These are phyloP conservation scores for Phytopythium kandeliae DNA, from an alignment of 352 stramenopile genomes.

Conservation along the genomic window DNA sequence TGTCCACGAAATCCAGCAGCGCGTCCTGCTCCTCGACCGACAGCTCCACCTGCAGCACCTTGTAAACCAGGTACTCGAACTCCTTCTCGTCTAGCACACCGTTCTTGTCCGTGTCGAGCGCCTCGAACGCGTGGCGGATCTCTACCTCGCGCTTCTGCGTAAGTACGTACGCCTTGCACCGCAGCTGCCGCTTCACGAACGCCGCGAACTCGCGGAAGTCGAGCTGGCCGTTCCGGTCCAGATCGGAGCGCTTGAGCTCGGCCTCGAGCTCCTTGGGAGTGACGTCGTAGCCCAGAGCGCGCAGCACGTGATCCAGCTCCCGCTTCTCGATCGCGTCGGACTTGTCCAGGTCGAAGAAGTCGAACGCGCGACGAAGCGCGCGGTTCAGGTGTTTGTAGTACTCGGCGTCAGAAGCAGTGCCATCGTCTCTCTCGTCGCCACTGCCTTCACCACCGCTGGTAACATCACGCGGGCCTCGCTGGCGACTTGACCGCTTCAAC, in stretches of 20 bases:
- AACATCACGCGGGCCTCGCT: neutral
- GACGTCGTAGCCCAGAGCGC: constrained; percentile 66
- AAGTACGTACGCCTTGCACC: constrained; percentile 49
- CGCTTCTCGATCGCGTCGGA: constrained; percentile 66
- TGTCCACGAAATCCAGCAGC: constrained; percentile 64
- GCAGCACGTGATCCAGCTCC: constrained; percentile 59
- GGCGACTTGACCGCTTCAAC: constrained; percentile 15
- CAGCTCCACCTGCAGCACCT: constrained; percentile 66
- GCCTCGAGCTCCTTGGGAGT: constrained; percentile 54
- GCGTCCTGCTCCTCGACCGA: constrained; percentile 68
- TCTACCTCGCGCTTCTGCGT: constrained; percentile 62
- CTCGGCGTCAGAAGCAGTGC: constrained; percentile 39
- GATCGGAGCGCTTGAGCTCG: constrained; percentile 51
- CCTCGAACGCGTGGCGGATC: constrained; percentile 68
- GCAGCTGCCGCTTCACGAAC: constrained; percentile 61
- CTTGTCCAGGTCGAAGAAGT: constrained; percentile 75
- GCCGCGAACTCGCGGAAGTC: constrained; percentile 74
- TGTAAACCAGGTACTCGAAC: constrained; percentile 74
- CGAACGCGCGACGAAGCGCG: constrained; percentile 56
- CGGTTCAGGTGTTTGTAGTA: constrained; percentile 58
- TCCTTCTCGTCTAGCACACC: constrained; percentile 61
- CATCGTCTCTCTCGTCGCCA: constrained; percentile 16
- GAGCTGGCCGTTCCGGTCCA: constrained; percentile 58
- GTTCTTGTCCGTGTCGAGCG: constrained; percentile 60
- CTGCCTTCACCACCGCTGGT: constrained; percentile 5